These are phyloP conservation scores for Vitis cinerea DNA, from an alignment of 164 flowering plant genomes.

Conservation along the genomic window DNA sequence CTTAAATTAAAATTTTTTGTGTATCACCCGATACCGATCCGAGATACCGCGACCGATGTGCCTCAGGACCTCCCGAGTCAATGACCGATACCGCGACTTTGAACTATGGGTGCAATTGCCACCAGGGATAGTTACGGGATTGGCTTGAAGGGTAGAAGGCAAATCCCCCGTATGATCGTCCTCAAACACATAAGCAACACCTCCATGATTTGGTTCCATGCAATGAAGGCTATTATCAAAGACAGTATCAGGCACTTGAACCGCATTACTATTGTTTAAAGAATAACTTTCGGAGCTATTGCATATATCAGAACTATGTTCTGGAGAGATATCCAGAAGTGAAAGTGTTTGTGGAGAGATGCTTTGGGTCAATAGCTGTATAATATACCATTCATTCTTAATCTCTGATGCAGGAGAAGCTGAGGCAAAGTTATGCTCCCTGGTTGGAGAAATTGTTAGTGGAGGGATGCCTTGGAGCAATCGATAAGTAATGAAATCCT, in stretches of 20 bases:
- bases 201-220: conserved; percentile 4
- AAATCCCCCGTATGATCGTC: conserved; percentile 7
- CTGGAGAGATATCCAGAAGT: neutral
- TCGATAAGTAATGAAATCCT: neutral
- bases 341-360: conserved; percentile 6
- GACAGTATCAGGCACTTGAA: conserved; percentile 9
- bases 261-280: neutral
- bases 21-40: too few relatives aligned
- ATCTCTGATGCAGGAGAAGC: too few relatives aligned
- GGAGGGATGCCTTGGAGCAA: neutral
- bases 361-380: too few relatives aligned
- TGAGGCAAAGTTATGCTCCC: neutral
- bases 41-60: too few relatives aligned
- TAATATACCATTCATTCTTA: too few relatives aligned
- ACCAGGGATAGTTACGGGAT: neutral
- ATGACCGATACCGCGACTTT: too few relatives aligned
- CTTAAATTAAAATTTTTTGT: too few relatives aligned
- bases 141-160: neutral
- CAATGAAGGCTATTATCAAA: conserved; percentile 4
- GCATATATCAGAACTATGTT: conserved; percentile 7
- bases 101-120: neutral
- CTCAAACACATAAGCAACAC: conserved; percentile 10
- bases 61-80: too few relatives aligned
- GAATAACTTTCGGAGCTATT: conserved; percentile 8
- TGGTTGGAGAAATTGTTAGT: conserved; percentile 11